Percentiles rank a stretch among this genome's conserved stretches.
Evolutionary conservation across 371 early-diverging fungal species (phyloP).

Genomic region (Mycotypha africana): DNA sequence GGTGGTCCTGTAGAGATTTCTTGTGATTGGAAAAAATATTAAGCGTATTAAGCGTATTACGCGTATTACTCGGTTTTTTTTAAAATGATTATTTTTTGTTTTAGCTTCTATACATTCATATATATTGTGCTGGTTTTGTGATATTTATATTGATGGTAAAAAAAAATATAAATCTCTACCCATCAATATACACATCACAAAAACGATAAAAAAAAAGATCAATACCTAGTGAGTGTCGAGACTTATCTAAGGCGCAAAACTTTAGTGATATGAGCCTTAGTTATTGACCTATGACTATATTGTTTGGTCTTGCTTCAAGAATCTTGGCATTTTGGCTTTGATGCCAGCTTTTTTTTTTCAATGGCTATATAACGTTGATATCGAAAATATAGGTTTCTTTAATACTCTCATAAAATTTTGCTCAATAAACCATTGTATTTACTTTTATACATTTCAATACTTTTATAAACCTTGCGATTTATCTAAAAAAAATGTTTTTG

Average conservation of each 20-base stretch:
- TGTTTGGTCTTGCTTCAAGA: conserved; percentile 13
- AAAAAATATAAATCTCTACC: conserved; percentile 8
- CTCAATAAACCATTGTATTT: conserved; percentile 10
- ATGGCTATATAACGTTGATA: conserved; percentile 16
- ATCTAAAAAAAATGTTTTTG: conserved; percentile 8
- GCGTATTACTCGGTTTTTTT: too few species aligned
- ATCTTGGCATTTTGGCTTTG: conserved; percentile 14
- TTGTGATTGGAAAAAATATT: neutral
- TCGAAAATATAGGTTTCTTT: conserved; percentile 14
- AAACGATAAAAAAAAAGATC: neutral
- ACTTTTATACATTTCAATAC: conserved; percentile 11
- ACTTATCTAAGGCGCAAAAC: conserved; percentile 7
- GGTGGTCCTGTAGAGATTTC: neutral
- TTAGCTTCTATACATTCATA: conserved; percentile 4
- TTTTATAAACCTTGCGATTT: conserved; percentile 10
- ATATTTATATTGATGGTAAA: conserved; percentile 9
- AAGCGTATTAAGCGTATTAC: conserved; percentile 7
- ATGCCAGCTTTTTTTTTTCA: conserved; percentile 14
- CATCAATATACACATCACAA: conserved; percentile 1
- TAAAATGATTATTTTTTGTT: conserved; percentile 7
- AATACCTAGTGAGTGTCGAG: conserved; percentile 3
- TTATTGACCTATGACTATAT: conserved; percentile 11
- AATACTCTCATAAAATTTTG: conserved; percentile 9
- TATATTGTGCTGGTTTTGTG: conserved; percentile 4
- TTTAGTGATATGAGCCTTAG: conserved; percentile 5